Percentiles rank a stretch among this genome's conserved stretches.
Conservation (phyloP, 352 stramenopile species). For the Globisporangium recalcitrans region DNA sequence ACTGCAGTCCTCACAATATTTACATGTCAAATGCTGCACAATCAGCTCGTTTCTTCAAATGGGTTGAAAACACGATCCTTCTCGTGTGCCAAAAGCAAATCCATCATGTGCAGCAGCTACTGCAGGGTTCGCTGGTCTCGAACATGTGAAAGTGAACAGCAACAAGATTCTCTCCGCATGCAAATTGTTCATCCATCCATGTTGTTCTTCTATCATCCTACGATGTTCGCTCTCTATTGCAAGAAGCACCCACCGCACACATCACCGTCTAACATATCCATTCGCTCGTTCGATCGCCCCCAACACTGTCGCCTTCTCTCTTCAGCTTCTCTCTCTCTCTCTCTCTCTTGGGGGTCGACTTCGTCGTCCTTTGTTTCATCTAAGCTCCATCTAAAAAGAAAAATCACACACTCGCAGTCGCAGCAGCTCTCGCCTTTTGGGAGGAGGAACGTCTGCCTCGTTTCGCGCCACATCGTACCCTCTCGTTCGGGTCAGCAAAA, state of each 20-base stretch:
- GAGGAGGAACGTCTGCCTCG: not conserved
- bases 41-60: too few relatives aligned
- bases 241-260: slow-evolving; percentile 9
- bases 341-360: not conserved
- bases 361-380: not conserved
- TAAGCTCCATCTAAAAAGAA: slow-evolving; percentile 10
- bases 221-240: slow-evolving; percentile 2
- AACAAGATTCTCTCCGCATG: not conserved
- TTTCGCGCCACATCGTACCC: not conserved
- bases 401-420: not conserved
- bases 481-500: not conserved
- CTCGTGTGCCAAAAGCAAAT: too few relatives aligned
- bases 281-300: slow-evolving; percentile 19
- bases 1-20: too few relatives aligned
- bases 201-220: slow-evolving; percentile 6
- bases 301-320: not conserved
- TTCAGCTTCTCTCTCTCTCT: not conserved
- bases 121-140: too few relatives aligned
- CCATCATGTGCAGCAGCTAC: too few relatives aligned
- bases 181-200: not conserved
- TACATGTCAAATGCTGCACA: too few relatives aligned
- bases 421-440: not conserved
- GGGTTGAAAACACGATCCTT: too few relatives aligned
- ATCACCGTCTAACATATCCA: slow-evolving; percentile 46
- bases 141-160: too few relatives aligned